Evolutionary conservation across 257 asterid genomes (phyloP).

Genomic region (Jaltomata sinuosa): DNA sequence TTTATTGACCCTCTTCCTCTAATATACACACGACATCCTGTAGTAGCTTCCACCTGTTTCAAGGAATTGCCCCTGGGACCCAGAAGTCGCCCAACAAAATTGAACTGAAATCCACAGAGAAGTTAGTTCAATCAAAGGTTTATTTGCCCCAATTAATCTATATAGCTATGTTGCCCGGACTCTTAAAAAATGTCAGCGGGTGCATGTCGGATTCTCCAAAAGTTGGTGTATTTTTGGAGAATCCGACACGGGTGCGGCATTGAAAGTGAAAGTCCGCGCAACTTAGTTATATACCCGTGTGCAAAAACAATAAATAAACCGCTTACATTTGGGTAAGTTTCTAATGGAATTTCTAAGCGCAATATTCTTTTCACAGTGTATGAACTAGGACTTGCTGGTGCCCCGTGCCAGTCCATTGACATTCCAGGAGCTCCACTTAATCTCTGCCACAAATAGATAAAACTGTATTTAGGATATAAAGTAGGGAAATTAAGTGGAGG

Average conservation of each 20-base stretch:
- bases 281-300: too few relatives aligned
- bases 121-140: background rate
- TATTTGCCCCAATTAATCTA: background rate
- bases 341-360: constrained; percentile 96
- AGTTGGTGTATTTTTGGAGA: too few relatives aligned
- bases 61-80: constrained; percentile 97
- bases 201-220: too few relatives aligned
- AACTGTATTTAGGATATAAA: background rate
- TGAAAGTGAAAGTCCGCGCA: too few relatives aligned
- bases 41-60: constrained; percentile 91
- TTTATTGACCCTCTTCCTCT: constrained; percentile 97
- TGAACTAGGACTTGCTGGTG: constrained; percentile 98
- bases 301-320: background rate
- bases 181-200: too few relatives aligned
- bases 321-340: constrained; percentile 79
- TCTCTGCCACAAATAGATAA: constrained; percentile 41
- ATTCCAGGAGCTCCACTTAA: constrained; percentile 75
- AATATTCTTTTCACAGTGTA: constrained; percentile 76
- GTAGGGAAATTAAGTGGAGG: background rate
- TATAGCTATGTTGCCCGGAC: too few relatives aligned
- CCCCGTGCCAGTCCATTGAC: constrained; percentile 99
- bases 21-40: constrained; percentile 95
- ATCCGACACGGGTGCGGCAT: too few relatives aligned
- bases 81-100: constrained; percentile 94
- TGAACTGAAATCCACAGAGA: constrained; percentile 45